Evolutionary conservation across 768 basidiomycete species (phyloP).

Genomic region (Lactarius hatsudake): DNA sequence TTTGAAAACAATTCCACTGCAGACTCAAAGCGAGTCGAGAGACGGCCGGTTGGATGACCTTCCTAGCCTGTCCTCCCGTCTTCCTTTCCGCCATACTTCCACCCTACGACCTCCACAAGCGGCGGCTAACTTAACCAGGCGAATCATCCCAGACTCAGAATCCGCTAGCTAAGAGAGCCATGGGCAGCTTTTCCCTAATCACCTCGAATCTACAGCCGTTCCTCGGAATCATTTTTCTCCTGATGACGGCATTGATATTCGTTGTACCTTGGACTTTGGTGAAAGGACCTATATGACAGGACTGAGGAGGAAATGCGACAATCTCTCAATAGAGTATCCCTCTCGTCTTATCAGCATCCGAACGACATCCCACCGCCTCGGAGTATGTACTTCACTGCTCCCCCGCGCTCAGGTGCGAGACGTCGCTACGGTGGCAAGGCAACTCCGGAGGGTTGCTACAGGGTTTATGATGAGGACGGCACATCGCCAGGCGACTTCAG

Average conservation of each 20-base stretch:
- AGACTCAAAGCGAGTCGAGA: neutral
- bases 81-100: neutral
- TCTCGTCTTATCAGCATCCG: constrained; percentile 20
- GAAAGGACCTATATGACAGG: constrained; percentile 1
- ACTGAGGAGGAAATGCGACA: too few relatives aligned
- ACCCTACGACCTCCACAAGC: neutral
- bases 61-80: neutral
- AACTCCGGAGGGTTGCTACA: neutral
- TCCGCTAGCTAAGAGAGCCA: too few relatives aligned
- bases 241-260: constrained; percentile 1
- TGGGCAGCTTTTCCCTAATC: neutral
- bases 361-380: constrained; percentile 9
- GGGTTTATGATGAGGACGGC: neutral
- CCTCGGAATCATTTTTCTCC: neutral
- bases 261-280: constrained; percentile 15
- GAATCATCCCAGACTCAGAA: neutral
- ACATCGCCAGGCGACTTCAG: neutral
- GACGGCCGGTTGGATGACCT: neutral
- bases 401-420: neutral
- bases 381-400: neutral
- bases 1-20: neutral
- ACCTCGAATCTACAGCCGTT: neutral
- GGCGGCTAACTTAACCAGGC: neutral
- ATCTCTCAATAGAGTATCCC: constrained; percentile 16
- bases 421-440: neutral